Conservation (phyloP, 1,284 basidiomycete species). For the Ganoderma leucocontextum region DNA sequence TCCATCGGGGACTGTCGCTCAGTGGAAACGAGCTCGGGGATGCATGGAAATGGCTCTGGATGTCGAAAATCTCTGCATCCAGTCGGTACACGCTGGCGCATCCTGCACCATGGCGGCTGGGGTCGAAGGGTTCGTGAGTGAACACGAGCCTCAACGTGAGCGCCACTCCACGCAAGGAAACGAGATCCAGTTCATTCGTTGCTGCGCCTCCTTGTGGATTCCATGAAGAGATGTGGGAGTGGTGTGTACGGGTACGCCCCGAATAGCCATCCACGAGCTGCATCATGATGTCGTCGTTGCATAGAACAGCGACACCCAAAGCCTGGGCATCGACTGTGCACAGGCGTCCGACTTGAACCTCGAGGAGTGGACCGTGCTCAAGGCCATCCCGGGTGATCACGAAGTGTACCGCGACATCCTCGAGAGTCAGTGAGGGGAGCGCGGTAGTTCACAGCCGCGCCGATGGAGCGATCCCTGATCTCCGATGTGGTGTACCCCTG, state of each 20-base stretch:
- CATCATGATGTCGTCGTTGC: not conserved
- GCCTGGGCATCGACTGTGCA: not conserved
- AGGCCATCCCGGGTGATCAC: not conserved
- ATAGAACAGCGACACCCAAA: not conserved
- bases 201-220: not conserved
- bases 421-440: too few species aligned
- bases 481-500: not conserved
- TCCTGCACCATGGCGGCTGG: not conserved
- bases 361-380: not conserved
- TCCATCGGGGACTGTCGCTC: too few species aligned
- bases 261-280: not conserved
- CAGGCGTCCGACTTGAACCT: not conserved
- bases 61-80: not conserved
- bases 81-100: not conserved
- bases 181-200: not conserved
- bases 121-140: not conserved
- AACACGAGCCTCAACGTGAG: not conserved
- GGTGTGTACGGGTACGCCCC: not conserved
- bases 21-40: too few species aligned
- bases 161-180: not conserved
- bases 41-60: not conserved
- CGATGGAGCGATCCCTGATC: too few species aligned
- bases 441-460: too few species aligned
- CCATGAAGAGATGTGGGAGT: conserved; percentile 1
- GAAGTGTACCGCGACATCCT: not conserved